A percentile compares a stretch with the other conserved stretches of the same genome.
Evolutionary conservation across 1,284 basidiomycete genomes (phyloP).

Genomic region (Ustilago tritici): DNA sequence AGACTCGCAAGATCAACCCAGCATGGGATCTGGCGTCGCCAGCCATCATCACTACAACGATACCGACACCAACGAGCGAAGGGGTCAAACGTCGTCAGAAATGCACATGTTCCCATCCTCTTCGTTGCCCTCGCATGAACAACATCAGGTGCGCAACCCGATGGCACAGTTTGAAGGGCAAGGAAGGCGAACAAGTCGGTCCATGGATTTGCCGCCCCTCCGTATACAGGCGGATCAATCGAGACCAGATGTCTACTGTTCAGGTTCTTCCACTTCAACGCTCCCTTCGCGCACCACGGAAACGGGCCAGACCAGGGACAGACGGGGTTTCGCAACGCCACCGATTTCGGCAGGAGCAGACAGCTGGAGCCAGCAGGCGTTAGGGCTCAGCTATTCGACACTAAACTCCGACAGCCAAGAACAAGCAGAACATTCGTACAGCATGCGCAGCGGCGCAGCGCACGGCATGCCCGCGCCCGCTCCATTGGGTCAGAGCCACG

Average conservation of each 20-base stretch:
- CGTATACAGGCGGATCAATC: slow-evolving; percentile 13
- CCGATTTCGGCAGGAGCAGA: not conserved
- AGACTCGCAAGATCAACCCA: slow-evolving; percentile 3
- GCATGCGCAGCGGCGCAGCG: not conserved
- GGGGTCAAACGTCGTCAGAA: slow-evolving; percentile 6
- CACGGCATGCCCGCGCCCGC: not conserved
- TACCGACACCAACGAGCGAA: slow-evolving; percentile 5
- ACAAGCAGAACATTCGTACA: not conserved
- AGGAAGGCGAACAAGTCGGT: not conserved
- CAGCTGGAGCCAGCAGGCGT: not conserved
- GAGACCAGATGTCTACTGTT: slow-evolving; percentile 2
- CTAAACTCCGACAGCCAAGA: slow-evolving; percentile 5
- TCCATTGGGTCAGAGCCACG: not conserved
- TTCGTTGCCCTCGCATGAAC: not conserved
- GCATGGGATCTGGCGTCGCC: slow-evolving; percentile 8
- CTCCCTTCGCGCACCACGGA: slow-evolving; percentile 11
- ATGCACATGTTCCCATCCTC: not conserved
- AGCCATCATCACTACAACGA: slow-evolving; percentile 15
- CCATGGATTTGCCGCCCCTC: slow-evolving; percentile 26
- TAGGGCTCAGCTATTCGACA: slow-evolving; percentile 1
- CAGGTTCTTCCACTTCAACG: not conserved
- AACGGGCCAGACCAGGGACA: not conserved
- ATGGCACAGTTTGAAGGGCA: not conserved
- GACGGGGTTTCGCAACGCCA: not conserved
- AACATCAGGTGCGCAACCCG: slow-evolving; percentile 3